Evolutionary conservation across 805 yeast genomes (phyloP).

Genomic region (Yamadazyma sp.): DNA sequence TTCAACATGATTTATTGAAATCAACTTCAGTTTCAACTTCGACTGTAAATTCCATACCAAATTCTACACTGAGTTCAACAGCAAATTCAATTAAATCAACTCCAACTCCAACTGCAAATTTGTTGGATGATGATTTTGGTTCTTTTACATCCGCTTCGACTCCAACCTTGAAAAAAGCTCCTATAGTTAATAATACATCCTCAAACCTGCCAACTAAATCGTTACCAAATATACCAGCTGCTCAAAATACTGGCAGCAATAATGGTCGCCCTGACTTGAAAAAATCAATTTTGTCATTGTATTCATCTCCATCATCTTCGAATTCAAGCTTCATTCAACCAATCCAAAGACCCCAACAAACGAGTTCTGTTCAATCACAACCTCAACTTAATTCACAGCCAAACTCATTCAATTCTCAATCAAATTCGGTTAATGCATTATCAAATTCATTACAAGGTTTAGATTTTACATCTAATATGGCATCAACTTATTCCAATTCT

Average conservation of each 20-base stretch:
- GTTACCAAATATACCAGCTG: conserved; percentile 18
- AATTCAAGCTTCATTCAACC: conserved; percentile 30
- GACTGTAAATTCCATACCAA: conserved; percentile 3
- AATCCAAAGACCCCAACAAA: conserved; percentile 8
- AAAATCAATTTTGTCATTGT: conserved; percentile 85
- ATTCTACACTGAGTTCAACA: not conserved
- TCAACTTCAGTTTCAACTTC: not conserved
- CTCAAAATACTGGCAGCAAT: conserved; percentile 34
- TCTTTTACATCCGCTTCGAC: conserved; percentile 28
- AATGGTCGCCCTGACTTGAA: conserved; percentile 76
- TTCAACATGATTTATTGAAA: conserved; percentile 1
- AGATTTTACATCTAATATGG: conserved; percentile 11
- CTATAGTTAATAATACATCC: conserved; percentile 15
- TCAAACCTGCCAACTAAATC: conserved; percentile 20
- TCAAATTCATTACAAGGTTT: conserved; percentile 24
- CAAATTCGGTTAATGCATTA: conserved; percentile 8
- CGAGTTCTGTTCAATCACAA: not conserved
- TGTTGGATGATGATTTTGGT: conserved; percentile 43
- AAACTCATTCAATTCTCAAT: not conserved
- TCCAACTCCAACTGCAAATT: conserved; percentile 10
- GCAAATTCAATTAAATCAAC: conserved; percentile 4
- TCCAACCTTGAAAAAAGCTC: not conserved
- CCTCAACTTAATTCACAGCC: conserved; percentile 1
- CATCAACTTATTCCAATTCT: conserved; percentile 2
- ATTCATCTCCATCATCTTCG: conserved; percentile 60